phyloP scores from a whole-genome alignment of 177 flowering plant genomes.

The Tripterygium wilfordii region DNA sequence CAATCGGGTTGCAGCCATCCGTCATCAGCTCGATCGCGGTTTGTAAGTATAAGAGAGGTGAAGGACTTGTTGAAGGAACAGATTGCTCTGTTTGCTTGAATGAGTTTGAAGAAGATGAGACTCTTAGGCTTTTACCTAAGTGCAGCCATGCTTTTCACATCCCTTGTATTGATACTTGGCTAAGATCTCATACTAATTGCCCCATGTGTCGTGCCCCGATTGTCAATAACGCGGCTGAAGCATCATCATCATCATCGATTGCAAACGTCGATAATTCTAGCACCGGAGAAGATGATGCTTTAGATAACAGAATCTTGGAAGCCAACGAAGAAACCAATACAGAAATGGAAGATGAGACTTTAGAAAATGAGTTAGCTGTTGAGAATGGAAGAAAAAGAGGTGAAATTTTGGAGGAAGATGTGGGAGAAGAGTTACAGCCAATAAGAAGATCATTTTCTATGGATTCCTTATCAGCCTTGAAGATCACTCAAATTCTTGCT shows the following conservation, averaged over 20 bases:
- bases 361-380: too few species aligned
- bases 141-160: conserved; percentile 65
- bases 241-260: conserved; percentile 6
- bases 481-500: conserved; percentile 15
- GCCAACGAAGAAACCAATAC: conserved; percentile 3
- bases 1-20: conserved; percentile 41
- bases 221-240: conserved; percentile 9
- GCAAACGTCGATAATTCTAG: neutral
- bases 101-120: conserved; percentile 52
- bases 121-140: conserved; percentile 48
- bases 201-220: conserved; percentile 57
- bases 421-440: conserved; percentile 13
- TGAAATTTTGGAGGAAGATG: too few species aligned
- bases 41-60: conserved; percentile 37
- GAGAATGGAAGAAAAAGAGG: conserved; percentile 3
- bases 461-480: conserved; percentile 28
- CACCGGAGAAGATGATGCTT: conserved; percentile 6
- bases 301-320: conserved; percentile 9
- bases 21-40: conserved; percentile 36
- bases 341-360: conserved; percentile 2
- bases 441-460: conserved; percentile 38
- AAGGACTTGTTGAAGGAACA: conserved; percentile 43
- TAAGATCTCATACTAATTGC: conserved; percentile 50
- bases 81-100: conserved; percentile 64
- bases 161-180: conserved; percentile 71